Evolutionary conservation across 2,329 filamentous ascomycete species (phyloP).

Genomic region (Xylariaceae sp.): DNA sequence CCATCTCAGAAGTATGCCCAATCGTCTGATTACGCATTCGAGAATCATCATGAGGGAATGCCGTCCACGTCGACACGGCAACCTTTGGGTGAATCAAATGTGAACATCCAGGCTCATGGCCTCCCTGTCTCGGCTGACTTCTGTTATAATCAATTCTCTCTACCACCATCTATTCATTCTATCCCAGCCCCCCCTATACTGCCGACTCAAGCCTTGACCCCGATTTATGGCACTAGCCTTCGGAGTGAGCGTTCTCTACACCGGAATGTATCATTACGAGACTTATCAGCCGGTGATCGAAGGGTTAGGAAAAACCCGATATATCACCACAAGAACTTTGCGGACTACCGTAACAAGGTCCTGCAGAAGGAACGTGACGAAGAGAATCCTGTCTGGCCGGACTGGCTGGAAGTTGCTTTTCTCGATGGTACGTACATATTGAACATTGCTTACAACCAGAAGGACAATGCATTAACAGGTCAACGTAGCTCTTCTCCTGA

Average conservation of each 20-base stretch:
- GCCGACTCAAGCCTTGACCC: constrained; percentile 47
- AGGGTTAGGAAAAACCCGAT: constrained; percentile 49
- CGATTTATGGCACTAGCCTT: constrained; percentile 39
- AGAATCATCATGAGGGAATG: constrained; percentile 38
- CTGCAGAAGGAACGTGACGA: constrained; percentile 55
- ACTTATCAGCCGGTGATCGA: constrained; percentile 30
- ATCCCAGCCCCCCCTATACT: constrained; percentile 42
- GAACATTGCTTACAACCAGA: not conserved
- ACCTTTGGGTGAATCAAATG: constrained; percentile 48
- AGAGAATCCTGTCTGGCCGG: constrained; percentile 56
- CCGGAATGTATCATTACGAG: constrained; percentile 32
- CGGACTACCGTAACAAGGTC: constrained; percentile 60
- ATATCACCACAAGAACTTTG: constrained; percentile 56
- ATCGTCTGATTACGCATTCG: constrained; percentile 40
- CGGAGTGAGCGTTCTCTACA: constrained; percentile 31
- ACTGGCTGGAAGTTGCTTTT: constrained; percentile 60
- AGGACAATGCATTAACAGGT: constrained; percentile 16
- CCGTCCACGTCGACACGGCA: constrained; percentile 34
- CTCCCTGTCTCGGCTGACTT: constrained; percentile 37
- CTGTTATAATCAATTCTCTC: constrained; percentile 39
- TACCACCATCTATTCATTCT: constrained; percentile 39
- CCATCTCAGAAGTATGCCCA: constrained; percentile 48
- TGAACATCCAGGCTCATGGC: constrained; percentile 44
- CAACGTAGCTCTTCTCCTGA: constrained; percentile 52
- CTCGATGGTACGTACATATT: constrained; percentile 51